Conservation (phyloP, 2,329 filamentous ascomycete species). For the Zymoseptoria passerinii region DNA sequence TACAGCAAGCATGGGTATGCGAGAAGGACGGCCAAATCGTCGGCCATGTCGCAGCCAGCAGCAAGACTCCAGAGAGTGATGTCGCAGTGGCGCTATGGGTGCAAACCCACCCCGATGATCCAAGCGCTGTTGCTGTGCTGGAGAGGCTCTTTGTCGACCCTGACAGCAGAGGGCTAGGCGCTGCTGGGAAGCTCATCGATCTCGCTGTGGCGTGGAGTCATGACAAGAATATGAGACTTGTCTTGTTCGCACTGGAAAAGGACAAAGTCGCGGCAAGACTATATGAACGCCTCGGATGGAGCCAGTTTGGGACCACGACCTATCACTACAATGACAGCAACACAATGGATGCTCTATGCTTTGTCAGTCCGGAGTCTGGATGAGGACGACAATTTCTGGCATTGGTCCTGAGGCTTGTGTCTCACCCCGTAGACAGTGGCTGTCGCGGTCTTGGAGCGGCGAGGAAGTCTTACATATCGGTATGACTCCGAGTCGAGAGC, state of each 20-base stretch:
- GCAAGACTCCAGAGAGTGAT: slow-evolving; percentile 8
- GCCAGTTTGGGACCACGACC: slow-evolving; percentile 10
- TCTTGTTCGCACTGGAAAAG: slow-evolving; percentile 21
- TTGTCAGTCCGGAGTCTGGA: slow-evolving; percentile 6
- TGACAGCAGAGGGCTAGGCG: slow-evolving; percentile 10
- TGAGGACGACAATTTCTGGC: not conserved
- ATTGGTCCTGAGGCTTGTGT: not conserved
- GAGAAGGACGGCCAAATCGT: slow-evolving; percentile 11
- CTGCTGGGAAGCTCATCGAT: slow-evolving; percentile 15
- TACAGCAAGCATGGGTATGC: slow-evolving; percentile 20
- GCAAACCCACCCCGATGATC: slow-evolving; percentile 4
- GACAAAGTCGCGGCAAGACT: slow-evolving; percentile 19
- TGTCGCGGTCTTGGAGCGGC: not conserved
- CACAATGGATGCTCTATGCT: slow-evolving; percentile 15
- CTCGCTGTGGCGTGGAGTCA: slow-evolving; percentile 9
- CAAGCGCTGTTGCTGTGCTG: slow-evolving; percentile 15
- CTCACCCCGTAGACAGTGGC: not conserved
- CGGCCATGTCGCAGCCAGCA: slow-evolving; percentile 14
- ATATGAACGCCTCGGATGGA: slow-evolving; percentile 20
- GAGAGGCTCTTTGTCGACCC: slow-evolving; percentile 23
- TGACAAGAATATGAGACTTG: slow-evolving; percentile 6
- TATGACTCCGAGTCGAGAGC: not conserved
- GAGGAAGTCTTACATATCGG: not conserved
- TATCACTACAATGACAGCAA: slow-evolving; percentile 10
- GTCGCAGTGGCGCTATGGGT: slow-evolving; percentile 15